Conservation (phyloP, 2,329 filamentous ascomycete genomes). For the Diaporthe sp. region DNA sequence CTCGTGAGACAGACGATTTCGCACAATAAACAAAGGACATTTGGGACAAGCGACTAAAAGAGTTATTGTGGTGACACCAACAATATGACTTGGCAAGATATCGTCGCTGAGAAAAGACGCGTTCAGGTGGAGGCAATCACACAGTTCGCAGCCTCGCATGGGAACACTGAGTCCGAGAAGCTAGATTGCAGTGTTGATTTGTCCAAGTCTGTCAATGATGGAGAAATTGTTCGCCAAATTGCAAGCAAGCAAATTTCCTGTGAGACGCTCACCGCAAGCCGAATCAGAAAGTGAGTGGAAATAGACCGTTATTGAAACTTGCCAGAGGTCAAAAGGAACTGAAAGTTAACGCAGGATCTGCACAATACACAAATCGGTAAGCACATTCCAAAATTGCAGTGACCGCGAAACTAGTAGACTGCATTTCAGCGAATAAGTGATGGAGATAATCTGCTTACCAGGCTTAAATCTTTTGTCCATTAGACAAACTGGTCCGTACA, state of each 20-base stretch:
- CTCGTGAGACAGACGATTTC: too few species aligned
- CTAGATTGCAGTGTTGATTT: neutral
- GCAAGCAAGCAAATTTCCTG: neutral
- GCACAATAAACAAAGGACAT: neutral
- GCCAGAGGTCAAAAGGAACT: neutral
- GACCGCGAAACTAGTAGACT: too few species aligned
- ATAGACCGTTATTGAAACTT: neutral
- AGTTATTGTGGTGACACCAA: too few species aligned
- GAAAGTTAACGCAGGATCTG: slow-evolving; percentile 11
- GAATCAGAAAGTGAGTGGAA: slow-evolving; percentile 25
- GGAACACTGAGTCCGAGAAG: neutral
- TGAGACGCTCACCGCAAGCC: neutral
- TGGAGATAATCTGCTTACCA: neutral
- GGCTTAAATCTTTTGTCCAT: neutral
- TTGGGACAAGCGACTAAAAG: neutral
- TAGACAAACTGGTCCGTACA: slow-evolving; percentile 40
- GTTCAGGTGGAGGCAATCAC: neutral
- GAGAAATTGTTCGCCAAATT: neutral
- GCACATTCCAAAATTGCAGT: neutral
- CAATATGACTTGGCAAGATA: slow-evolving; percentile 31
- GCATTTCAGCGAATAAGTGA: neutral
- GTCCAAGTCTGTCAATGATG: neutral
- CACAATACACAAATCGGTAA: slow-evolving; percentile 23
- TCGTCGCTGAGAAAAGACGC: slow-evolving; percentile 31
- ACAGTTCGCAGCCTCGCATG: neutral